Percentiles rank a stretch among this genome's conserved stretches.
These are phyloP conservation scores for Betula pendula DNA, from an alignment of 306 rosid genomes.

Conservation along the genomic window DNA sequence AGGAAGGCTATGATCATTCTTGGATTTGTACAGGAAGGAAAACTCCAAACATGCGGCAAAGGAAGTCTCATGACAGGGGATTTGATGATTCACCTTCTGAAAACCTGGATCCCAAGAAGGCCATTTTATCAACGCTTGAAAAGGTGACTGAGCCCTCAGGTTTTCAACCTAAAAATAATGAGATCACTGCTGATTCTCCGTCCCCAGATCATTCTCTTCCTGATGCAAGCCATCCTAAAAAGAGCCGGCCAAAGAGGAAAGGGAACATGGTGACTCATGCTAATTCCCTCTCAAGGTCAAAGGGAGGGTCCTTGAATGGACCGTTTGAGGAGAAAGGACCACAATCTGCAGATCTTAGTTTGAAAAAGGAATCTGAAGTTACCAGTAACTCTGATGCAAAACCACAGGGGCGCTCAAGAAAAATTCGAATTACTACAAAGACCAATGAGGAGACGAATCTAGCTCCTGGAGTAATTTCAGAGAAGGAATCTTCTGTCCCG, in stretches of 20 bases:
- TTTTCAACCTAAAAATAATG: slow-evolving; percentile 31
- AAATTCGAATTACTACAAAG: slow-evolving; percentile 25
- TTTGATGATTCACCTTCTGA: slow-evolving; percentile 27
- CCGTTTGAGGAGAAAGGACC: slow-evolving; percentile 28
- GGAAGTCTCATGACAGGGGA: slow-evolving; percentile 30
- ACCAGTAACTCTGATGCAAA: slow-evolving; percentile 21
- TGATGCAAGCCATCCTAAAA: slow-evolving; percentile 30
- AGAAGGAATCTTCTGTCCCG: slow-evolving; percentile 22
- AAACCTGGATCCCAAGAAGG: slow-evolving; percentile 24
- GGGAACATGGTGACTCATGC: slow-evolving; percentile 18
- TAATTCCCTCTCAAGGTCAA: slow-evolving; percentile 26
- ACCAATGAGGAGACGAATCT: slow-evolving; percentile 22
- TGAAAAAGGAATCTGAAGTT: slow-evolving; percentile 35
- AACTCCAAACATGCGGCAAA: slow-evolving; percentile 24
- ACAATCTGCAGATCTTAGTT: slow-evolving; percentile 18
- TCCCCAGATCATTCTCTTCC: slow-evolving; percentile 10
- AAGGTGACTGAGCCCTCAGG: slow-evolving; percentile 20
- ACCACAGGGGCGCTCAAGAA: slow-evolving; percentile 21
- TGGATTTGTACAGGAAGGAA: slow-evolving; percentile 43
- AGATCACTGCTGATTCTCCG: slow-evolving; percentile 23
- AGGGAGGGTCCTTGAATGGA: slow-evolving; percentile 26
- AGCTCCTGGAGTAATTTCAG: slow-evolving; percentile 34
- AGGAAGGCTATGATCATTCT: slow-evolving; percentile 68
- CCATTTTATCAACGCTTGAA: slow-evolving; percentile 18
- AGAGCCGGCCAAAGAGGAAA: slow-evolving; percentile 44